Conservation (phyloP, 163 green algal species). For the Chlamydomonas reinhardtii region DNA sequence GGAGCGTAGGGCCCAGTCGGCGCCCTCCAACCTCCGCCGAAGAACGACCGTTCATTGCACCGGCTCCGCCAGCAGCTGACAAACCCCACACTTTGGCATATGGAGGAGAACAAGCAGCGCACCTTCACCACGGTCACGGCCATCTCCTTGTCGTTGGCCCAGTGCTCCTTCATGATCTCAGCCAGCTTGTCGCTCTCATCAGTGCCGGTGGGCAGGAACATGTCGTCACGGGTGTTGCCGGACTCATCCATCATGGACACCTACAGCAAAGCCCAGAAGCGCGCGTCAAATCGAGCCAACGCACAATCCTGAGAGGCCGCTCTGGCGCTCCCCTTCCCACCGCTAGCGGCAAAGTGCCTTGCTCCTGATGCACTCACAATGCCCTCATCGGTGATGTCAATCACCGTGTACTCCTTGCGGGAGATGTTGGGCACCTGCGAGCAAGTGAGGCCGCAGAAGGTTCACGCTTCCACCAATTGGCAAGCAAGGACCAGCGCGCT, state of each 20-base stretch:
- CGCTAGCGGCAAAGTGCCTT: too few relatives aligned
- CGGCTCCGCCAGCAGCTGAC: too few relatives aligned
- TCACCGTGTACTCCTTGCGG: conserved; percentile 94
- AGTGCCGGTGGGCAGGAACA: conserved; percentile 94
- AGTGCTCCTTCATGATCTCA: conserved; percentile 87
- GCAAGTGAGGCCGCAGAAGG: not conserved
- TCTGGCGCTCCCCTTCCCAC: too few relatives aligned
- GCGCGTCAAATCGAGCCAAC: not conserved
- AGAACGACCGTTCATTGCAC: too few relatives aligned
- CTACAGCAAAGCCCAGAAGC: conserved; percentile 47
- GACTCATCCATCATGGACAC: conserved; percentile 90
- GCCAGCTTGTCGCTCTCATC: conserved; percentile 93
- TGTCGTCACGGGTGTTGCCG: conserved; percentile 96
- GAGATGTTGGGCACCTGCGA: conserved; percentile 92
- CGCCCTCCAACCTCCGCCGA: too few relatives aligned
- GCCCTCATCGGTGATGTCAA: conserved; percentile 98
- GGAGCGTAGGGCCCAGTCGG: too few relatives aligned
- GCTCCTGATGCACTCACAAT: conserved; percentile 81
- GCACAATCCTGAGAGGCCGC: too few relatives aligned
- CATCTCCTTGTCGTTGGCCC: conserved; percentile 94
- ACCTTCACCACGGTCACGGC: conserved; percentile 96
- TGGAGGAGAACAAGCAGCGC: too few relatives aligned
- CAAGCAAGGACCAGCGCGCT: too few relatives aligned
- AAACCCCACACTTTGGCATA: too few relatives aligned
- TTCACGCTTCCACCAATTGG: not conserved